Evolutionary conservation across 148 eudicot species (phyloP).

Genomic region (Amaranthus palmeri): DNA sequence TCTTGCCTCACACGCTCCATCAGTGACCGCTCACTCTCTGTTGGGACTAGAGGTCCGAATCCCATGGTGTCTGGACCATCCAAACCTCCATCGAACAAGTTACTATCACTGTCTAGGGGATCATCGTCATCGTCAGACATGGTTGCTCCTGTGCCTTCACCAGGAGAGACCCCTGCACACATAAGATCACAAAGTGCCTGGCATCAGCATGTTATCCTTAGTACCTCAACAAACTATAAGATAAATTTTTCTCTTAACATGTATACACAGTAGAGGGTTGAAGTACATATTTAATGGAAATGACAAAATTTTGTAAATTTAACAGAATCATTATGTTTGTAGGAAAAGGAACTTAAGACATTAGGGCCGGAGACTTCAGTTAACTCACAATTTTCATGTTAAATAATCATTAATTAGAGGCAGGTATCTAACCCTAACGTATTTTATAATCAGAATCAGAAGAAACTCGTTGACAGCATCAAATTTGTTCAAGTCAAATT

Average conservation of each 20-base stretch:
- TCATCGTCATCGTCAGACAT: constrained; percentile 97
- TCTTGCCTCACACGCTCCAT: constrained; percentile 98
- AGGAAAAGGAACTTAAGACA: background rate
- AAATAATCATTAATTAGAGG: background rate
- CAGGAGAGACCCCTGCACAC: constrained; percentile 69
- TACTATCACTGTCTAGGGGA: constrained; percentile 59
- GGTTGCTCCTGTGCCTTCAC: constrained; percentile 90
- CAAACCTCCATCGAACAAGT: constrained; percentile 65
- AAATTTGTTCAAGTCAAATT: background rate
- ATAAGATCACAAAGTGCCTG: background rate
- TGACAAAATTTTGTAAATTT: background rate
- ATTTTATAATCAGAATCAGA: background rate
- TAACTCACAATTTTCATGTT: background rate
- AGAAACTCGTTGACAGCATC: background rate
- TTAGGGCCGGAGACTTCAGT: constrained; percentile 1
- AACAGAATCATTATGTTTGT: background rate
- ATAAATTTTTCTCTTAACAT: background rate
- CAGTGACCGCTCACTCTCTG: constrained; percentile 78
- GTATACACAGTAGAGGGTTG: background rate
- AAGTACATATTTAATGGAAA: background rate
- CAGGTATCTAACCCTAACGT: background rate
- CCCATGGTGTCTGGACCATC: constrained; percentile 77
- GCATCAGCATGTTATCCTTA: background rate
- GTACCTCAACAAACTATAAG: background rate
- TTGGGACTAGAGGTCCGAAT: constrained; percentile 78